Percentiles rank a stretch among this genome's conserved stretches.
Conservation (phyloP, 2,329 filamentous ascomycete species). For the Cylindrodendrum hubeiense region DNA sequence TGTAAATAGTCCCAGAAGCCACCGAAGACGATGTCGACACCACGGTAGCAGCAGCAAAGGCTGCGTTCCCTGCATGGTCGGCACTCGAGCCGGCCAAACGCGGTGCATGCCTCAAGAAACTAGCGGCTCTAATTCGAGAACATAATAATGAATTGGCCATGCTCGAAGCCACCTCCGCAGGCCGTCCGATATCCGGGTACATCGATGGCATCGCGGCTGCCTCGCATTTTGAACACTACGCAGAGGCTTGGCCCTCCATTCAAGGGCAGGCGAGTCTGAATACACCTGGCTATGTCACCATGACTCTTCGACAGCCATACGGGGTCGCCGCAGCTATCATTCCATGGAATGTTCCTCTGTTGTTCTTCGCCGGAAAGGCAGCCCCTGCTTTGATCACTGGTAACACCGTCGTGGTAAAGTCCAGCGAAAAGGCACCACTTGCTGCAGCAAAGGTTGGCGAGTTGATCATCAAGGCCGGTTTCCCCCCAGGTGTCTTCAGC, state of each 20-base stretch:
- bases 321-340: slow-evolving; percentile 69
- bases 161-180: slow-evolving; percentile 36
- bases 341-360: slow-evolving; percentile 67
- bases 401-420: slow-evolving; percentile 37
- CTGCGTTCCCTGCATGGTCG: slow-evolving; percentile 62
- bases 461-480: slow-evolving; percentile 77
- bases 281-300: slow-evolving; percentile 59
- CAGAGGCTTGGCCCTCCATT: slow-evolving; percentile 54
- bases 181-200: slow-evolving; percentile 30
- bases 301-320: slow-evolving; percentile 62
- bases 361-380: slow-evolving; percentile 59
- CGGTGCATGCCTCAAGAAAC: slow-evolving; percentile 56
- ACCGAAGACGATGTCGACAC: slow-evolving; percentile 60
- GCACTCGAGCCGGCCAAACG: slow-evolving; percentile 54
- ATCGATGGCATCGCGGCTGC: slow-evolving; percentile 54
- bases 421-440: slow-evolving; percentile 37
- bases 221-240: slow-evolving; percentile 54
- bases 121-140: slow-evolving; percentile 58
- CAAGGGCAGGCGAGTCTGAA: slow-evolving; percentile 61
- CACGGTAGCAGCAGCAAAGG: slow-evolving; percentile 62
- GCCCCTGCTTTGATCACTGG: slow-evolving; percentile 34
- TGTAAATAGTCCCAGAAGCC: slow-evolving; percentile 51
- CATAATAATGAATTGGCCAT: slow-evolving; percentile 56
- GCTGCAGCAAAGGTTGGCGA: slow-evolving; percentile 51
- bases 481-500: slow-evolving; percentile 81